These are phyloP conservation scores for Fragilaria crotonensis DNA, from an alignment of 108 stramenopile genomes.

Conservation along the genomic window DNA sequence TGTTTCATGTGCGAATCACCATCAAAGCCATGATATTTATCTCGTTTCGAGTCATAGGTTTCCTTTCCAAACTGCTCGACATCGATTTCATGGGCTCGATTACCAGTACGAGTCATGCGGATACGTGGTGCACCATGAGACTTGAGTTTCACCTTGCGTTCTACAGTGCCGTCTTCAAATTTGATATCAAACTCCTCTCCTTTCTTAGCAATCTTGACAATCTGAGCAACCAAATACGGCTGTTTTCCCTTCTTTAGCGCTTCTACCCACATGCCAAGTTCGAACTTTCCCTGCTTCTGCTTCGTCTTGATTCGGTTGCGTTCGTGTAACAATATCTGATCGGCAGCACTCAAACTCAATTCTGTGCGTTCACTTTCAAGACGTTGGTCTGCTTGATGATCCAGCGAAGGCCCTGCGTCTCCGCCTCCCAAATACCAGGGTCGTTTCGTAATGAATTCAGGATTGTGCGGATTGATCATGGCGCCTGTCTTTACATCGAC, in stretches of 20 bases:
- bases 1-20: constrained; percentile 49
- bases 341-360: constrained; percentile 50
- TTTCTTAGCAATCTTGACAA: constrained; percentile 58
- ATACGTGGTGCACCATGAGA: constrained; percentile 72
- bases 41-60: constrained; percentile 87
- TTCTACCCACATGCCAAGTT: constrained; percentile 85
- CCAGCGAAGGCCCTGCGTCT: constrained; percentile 78
- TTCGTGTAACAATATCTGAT: constrained; percentile 47
- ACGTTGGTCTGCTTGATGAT: constrained; percentile 75
- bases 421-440: constrained; percentile 95
- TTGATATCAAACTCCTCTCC: constrained; percentile 61
- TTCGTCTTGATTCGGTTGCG: constrained; percentile 37
- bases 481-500: constrained; percentile 83
- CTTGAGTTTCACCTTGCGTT: constrained; percentile 54
- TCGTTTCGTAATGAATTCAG: constrained; percentile 97
- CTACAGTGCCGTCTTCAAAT: constrained; percentile 76
- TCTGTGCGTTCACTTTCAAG: constrained; percentile 29
- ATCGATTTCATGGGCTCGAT: constrained; percentile 32
- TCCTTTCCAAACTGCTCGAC: constrained; percentile 55
- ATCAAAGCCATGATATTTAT: constrained; percentile 88
- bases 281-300: constrained; percentile 30
- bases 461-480: constrained; percentile 99
- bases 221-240: constrained; percentile 79
- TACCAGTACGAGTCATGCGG: constrained; percentile 80
- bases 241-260: constrained; percentile 75